phyloP scores from a whole-genome alignment of 768 basidiomycete species.

The Lyophyllum semitale region DNA sequence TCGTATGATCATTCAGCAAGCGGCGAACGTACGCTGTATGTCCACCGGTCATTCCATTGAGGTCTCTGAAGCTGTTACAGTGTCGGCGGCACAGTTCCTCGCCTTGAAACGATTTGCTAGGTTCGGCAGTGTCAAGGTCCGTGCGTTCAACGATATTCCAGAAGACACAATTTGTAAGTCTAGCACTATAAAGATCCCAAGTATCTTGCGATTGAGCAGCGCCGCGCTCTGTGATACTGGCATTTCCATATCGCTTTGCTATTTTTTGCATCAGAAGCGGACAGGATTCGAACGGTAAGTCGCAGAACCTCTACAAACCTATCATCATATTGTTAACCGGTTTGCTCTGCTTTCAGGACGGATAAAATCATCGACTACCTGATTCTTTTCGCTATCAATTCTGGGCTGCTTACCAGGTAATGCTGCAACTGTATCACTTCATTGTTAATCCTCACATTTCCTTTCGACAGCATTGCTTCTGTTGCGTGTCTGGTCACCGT shows the following conservation, averaged over 20 bases:
- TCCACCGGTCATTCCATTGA: neutral
- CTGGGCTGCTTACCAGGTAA: conserved; percentile 33
- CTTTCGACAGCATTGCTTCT: conserved; percentile 23
- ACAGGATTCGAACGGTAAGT: conserved; percentile 32
- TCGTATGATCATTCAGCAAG: conserved; percentile 19
- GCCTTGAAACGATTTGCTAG: conserved; percentile 23
- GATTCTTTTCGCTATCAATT: conserved; percentile 33
- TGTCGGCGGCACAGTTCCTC: conserved; percentile 29
- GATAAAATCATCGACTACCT: conserved; percentile 35
- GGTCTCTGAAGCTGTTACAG: conserved; percentile 11
- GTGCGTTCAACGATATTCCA: neutral
- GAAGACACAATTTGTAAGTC: neutral
- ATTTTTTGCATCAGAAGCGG: conserved; percentile 32
- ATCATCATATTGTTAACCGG: neutral
- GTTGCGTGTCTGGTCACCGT: conserved; percentile 32
- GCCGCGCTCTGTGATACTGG: conserved; percentile 34
- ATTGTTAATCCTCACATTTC: neutral
- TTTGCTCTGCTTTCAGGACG: conserved; percentile 17
- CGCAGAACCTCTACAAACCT: neutral
- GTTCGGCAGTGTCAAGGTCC: conserved; percentile 29
- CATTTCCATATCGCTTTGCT: conserved; percentile 29
- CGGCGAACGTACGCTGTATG: conserved; percentile 26
- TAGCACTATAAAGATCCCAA: conserved; percentile 21
- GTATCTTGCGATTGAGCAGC: conserved; percentile 29
- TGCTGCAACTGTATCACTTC: neutral